These are phyloP conservation scores for Capsella rubella DNA, from an alignment of 441 rosid species.

Conservation along the genomic window DNA sequence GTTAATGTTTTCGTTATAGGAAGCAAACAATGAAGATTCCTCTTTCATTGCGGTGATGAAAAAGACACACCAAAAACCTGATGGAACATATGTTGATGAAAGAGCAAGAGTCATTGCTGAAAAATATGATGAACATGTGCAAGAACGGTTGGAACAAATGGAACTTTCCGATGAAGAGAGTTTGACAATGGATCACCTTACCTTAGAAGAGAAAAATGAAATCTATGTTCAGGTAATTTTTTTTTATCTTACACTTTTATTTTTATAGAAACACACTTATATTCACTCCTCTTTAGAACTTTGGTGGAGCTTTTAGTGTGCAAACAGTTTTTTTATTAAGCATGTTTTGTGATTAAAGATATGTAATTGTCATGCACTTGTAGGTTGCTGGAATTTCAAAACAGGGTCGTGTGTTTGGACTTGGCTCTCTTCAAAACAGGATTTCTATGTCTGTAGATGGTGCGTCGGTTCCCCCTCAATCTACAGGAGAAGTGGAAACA, in stretches of 20 bases:
- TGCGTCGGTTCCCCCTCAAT: neutral
- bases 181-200: neutral
- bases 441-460: neutral
- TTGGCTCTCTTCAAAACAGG: constrained; percentile 13
- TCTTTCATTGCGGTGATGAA: neutral
- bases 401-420: constrained; percentile 6
- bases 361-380: neutral
- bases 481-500: constrained; percentile 3
- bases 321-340: too few species aligned
- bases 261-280: neutral
- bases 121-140: neutral
- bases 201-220: neutral
- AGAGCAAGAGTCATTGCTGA: too few species aligned
- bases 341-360: neutral
- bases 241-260: neutral
- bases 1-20: neutral
- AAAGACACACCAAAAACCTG: neutral
- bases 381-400: constrained; percentile 24
- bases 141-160: neutral
- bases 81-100: neutral
- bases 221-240: neutral
- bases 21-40: constrained; percentile 15
- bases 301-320: neutral
- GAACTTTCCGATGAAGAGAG: neutral
- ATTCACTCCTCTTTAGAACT: neutral